A percentile compares a stretch with the other conserved stretches of the same genome.
Conservation (phyloP, 768 basidiomycete species). For the Clavaria fumosa region DNA sequence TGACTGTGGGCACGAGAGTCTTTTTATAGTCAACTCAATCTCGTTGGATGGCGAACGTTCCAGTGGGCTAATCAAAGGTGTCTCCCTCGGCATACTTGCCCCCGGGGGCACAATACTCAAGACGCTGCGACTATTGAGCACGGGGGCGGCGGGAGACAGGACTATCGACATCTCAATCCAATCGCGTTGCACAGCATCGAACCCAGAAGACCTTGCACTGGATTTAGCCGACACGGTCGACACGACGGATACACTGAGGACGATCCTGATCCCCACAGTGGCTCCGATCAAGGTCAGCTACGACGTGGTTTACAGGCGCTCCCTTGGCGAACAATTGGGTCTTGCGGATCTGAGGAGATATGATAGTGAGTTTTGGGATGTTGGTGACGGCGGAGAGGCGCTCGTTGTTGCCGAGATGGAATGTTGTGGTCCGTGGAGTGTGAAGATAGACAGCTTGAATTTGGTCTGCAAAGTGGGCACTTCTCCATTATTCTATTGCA, state of each 20-base stretch:
- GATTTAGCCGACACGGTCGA: constrained; percentile 16
- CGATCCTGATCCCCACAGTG: constrained; percentile 51
- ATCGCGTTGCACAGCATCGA: constrained; percentile 25
- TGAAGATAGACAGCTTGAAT: constrained; percentile 35
- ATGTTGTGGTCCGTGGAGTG: constrained; percentile 38
- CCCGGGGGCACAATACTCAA: constrained; percentile 45
- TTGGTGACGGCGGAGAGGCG: constrained; percentile 38
- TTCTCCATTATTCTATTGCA: not conserved
- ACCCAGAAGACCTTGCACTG: constrained; percentile 9
- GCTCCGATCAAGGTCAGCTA: constrained; percentile 42
- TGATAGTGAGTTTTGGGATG: constrained; percentile 38
- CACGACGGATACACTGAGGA: constrained; percentile 48
- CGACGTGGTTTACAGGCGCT: constrained; percentile 36
- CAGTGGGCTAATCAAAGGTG: constrained; percentile 55
- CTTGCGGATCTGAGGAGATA: constrained; percentile 39
- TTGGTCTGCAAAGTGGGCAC: constrained; percentile 33
- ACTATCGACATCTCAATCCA: constrained; percentile 72
- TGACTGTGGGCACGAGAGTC: not conserved
- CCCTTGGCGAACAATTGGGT: constrained; percentile 26
- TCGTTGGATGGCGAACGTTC: constrained; percentile 48
- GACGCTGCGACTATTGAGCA: constrained; percentile 45
- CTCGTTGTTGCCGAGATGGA: constrained; percentile 35
- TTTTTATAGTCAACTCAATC: constrained; percentile 41
- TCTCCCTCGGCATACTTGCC: constrained; percentile 46
- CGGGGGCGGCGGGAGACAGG: constrained; percentile 53